Conservation (phyloP, 495 filamentous ascomycete genomes). For the Penicillium ochrochloron region DNA sequence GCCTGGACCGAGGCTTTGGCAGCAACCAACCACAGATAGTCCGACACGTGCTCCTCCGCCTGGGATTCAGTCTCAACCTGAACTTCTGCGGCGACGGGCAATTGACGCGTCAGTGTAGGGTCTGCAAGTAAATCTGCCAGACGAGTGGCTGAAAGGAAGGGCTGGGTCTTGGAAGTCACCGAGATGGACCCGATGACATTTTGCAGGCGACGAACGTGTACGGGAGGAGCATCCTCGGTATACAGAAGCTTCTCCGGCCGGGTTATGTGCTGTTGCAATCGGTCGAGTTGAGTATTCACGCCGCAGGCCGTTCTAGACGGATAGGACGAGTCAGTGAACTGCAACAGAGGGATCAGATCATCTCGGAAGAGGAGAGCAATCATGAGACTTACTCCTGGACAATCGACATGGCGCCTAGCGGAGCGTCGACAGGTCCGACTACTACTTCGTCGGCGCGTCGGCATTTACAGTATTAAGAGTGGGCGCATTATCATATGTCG, state of each 20-base stretch:
- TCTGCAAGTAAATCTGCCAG: conserved; percentile 64
- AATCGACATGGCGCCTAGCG: conserved; percentile 29
- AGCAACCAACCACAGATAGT: conserved; percentile 85
- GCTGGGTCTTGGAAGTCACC: conserved; percentile 60
- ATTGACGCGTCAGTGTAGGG: conserved; percentile 41
- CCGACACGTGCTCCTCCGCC: conserved; percentile 58
- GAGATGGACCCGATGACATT: conserved; percentile 70
- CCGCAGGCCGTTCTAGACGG: conserved; percentile 71
- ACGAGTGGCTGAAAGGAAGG: conserved; percentile 53
- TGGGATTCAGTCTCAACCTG: background rate
- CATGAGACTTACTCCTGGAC: conserved; percentile 28
- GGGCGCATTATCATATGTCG: conserved; percentile 16
- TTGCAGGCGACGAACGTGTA: conserved; percentile 53
- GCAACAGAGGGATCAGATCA: conserved; percentile 13
- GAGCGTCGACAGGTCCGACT: background rate
- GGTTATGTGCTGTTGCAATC: conserved; percentile 59
- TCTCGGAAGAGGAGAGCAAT: background rate
- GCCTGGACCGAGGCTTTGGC: conserved; percentile 85
- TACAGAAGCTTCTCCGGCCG: conserved; percentile 28
- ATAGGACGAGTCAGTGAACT: background rate
- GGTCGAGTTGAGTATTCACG: conserved; percentile 80
- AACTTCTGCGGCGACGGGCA: background rate
- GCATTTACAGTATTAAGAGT: background rate
- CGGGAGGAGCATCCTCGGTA: conserved; percentile 21
- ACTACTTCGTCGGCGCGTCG: background rate